Evolutionary conservation across 2,329 filamentous ascomycete species (phyloP).

Genomic region (Exophiala dermatitidis): DNA sequence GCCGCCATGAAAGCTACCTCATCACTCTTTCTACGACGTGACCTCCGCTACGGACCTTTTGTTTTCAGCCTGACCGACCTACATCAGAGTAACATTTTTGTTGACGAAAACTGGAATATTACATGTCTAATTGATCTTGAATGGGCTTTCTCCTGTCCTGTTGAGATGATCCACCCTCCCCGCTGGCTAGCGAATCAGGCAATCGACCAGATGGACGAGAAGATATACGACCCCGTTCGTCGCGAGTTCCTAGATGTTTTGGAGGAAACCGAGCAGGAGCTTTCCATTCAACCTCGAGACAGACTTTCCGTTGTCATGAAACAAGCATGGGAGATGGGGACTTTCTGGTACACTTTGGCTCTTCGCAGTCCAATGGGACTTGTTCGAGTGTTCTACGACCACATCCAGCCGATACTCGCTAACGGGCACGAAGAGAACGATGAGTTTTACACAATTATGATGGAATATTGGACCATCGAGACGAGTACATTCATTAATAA

Average conservation of each 20-base stretch:
- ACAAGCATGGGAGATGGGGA: slow-evolving; percentile 26
- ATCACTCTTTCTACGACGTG: slow-evolving; percentile 29
- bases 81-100: slow-evolving; percentile 34
- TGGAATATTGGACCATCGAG: slow-evolving; percentile 24
- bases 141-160: slow-evolving; percentile 29
- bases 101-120: slow-evolving; percentile 29
- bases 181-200: slow-evolving; percentile 26
- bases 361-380: slow-evolving; percentile 26
- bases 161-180: slow-evolving; percentile 25
- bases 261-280: slow-evolving; percentile 7
- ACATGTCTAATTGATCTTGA: slow-evolving; percentile 29
- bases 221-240: slow-evolving; percentile 11
- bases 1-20: slow-evolving; percentile 29
- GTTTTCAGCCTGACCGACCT: slow-evolving; percentile 36
- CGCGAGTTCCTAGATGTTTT: slow-evolving; percentile 10
- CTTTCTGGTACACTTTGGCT: slow-evolving; percentile 29
- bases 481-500: slow-evolving; percentile 18
- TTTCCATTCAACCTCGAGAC: slow-evolving; percentile 1
- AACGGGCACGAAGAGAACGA: slow-evolving; percentile 18
- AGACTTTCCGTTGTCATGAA: slow-evolving; percentile 24
- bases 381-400: slow-evolving; percentile 27
- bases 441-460: slow-evolving; percentile 22
- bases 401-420: slow-evolving; percentile 27
- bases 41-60: slow-evolving; percentile 34
- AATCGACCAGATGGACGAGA: slow-evolving; percentile 12